Conservation (phyloP, 108 stramenopile species). For the Cylindrotheca closterium region DNA sequence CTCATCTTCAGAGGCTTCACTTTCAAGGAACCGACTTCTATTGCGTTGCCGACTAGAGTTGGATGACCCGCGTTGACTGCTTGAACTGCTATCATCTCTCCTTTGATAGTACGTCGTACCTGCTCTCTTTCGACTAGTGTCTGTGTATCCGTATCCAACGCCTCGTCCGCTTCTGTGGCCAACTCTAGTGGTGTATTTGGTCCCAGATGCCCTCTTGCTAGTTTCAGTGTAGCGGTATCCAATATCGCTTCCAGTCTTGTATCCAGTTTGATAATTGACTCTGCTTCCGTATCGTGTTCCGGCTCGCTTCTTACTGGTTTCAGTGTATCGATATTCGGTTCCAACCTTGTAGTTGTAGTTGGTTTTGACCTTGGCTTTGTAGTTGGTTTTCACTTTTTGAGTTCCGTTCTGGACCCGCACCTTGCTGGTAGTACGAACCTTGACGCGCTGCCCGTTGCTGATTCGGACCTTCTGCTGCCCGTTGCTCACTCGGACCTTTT, state of each 20-base stretch:
- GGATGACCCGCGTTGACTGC: background rate
- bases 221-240: background rate
- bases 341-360: background rate
- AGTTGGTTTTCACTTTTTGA: background rate
- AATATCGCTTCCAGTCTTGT: background rate
- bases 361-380: background rate
- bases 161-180: background rate
- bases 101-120: background rate
- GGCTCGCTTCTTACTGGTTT: background rate
- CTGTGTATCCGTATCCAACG: background rate
- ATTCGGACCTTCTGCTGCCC: no score
- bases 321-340: background rate
- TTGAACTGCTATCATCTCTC: background rate
- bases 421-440: background rate
- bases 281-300: background rate
- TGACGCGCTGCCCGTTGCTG: background rate
- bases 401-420: background rate
- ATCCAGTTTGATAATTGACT: no score
- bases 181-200: background rate
- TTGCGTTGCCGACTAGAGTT: no score
- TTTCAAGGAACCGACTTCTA: background rate
- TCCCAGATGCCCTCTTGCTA: background rate
- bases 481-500: no score
- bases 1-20: background rate
- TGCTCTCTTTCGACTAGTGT: background rate